Conservation (phyloP, 2,329 filamentous ascomycete genomes). For the Talaromyces marneffei region DNA sequence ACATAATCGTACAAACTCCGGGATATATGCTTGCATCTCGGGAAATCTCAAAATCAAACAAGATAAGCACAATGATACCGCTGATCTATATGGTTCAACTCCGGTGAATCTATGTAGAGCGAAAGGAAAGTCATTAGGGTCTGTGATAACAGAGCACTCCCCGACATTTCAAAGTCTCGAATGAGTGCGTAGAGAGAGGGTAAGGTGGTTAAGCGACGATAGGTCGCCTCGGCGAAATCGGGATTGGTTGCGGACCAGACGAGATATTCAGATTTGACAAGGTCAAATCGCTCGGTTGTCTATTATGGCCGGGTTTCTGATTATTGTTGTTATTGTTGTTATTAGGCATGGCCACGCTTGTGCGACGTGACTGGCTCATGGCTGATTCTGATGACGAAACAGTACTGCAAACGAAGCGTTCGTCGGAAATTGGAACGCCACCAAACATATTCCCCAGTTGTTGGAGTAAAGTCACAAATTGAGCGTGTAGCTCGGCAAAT, state of each 20-base stretch:
- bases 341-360: constrained; percentile 18
- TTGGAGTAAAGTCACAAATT: constrained; percentile 48
- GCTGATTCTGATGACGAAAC: constrained; percentile 26
- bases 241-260: constrained; percentile 33
- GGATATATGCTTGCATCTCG: neutral
- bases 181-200: neutral
- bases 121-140: neutral
- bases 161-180: neutral
- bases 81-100: constrained; percentile 11
- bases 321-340: constrained; percentile 18
- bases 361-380: constrained; percentile 19
- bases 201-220: constrained; percentile 27
- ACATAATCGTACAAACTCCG: constrained; percentile 4
- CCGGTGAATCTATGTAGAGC: constrained; percentile 9
- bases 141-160: constrained; percentile 2
- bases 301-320: constrained; percentile 18
- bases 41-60: neutral
- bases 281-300: constrained; percentile 27
- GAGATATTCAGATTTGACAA: constrained; percentile 30
- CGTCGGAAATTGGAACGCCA: constrained; percentile 38
- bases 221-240: constrained; percentile 31
- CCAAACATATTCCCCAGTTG: constrained; percentile 44
- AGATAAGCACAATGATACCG: neutral
- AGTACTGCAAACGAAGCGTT: constrained; percentile 38
- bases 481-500: constrained; percentile 52